Evolutionary conservation across 345 rosid genomes (phyloP).

Genomic region (Eucalyptus tenuipes): DNA sequence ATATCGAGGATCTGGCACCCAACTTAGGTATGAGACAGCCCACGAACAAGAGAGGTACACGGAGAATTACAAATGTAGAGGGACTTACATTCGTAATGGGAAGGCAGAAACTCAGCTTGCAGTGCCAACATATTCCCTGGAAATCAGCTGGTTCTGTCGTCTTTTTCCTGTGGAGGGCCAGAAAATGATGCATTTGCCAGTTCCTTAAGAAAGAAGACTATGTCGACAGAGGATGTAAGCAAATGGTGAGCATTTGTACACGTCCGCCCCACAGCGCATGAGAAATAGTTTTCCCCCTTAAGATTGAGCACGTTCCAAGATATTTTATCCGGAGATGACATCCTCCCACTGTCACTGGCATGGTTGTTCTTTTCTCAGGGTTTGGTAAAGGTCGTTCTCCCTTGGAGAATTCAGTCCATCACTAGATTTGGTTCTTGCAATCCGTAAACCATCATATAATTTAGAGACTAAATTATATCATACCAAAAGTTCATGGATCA

Average conservation of each 20-base stretch:
- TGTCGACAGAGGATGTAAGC: slow-evolving; percentile 63
- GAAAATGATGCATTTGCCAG: slow-evolving; percentile 18
- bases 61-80: not conserved
- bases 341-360: slow-evolving; percentile 24
- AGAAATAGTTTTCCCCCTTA: slow-evolving; percentile 90
- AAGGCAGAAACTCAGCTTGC: not conserved
- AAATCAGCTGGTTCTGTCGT: not conserved
- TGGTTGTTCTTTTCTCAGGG: slow-evolving; percentile 34
- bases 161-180: not conserved
- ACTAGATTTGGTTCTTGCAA: slow-evolving; percentile 37
- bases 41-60: not conserved
- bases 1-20: not conserved
- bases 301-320: slow-evolving; percentile 98
- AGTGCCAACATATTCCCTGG: not conserved
- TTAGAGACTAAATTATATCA: too few relatives aligned
- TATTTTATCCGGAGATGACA: slow-evolving; percentile 60
- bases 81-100: not conserved
- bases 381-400: slow-evolving; percentile 34
- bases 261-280: slow-evolving; percentile 76
- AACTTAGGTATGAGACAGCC: not conserved
- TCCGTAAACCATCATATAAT: slow-evolving; percentile 22
- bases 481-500: too few relatives aligned
- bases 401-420: slow-evolving; percentile 46
- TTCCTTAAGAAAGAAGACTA: slow-evolving; percentile 52
- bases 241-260: slow-evolving; percentile 69